Base-by-base conservation (phyloP, 2,329 filamentous ascomycete species). In the Aureobasidium sp. region DNA sequence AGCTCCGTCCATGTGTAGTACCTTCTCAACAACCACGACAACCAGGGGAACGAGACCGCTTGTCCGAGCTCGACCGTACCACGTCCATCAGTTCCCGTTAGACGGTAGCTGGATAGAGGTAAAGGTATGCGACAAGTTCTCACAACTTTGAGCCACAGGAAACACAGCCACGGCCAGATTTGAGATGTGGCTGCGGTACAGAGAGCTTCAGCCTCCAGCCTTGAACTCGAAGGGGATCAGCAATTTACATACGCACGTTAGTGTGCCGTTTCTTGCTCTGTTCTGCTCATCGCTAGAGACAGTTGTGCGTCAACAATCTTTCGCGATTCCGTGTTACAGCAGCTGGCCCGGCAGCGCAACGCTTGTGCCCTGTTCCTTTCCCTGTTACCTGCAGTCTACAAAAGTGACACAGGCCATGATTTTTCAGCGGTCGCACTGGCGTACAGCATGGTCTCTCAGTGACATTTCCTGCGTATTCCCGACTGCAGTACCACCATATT, bases 251-350 rank as follows among this genome's bases (percentile, higher is more conserved):
- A 54, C 25, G 51, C 25, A 23, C 38, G 40, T 57, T 54, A 57
- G 29, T 19, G 51, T 33, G 40, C 51, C 51, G 38, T 55, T 55
- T 42, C 53, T 31, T 55, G 38, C 27, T 33, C 25, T 42, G 25
- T 43, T n/a, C 19, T 43, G 5, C 19, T 31, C 51, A n/a, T 33
- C 37, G n/a, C 53, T 17, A 57, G 33, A 38, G 54, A 57, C 54
- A 38, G 29, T 57, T 47, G 42, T 57, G 54, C 54, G 54, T 47
- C 54, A 57, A 47, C 42, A 57, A 57, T 47, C 31, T 57, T 3
- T 29, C 47, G 53, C 27, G 27, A 17, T 57, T 42, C 54, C 42
- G 31, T 27, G 33, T 38, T 47, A n/a, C 31, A 47, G 29, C 25
- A 19, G 42, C 31, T 57, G 42, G 29, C 54, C 35, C 31, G 33